phyloP scores from a whole-genome alignment of 2,329 filamentous ascomycete species.

The Stenocarpella maydis region DNA sequence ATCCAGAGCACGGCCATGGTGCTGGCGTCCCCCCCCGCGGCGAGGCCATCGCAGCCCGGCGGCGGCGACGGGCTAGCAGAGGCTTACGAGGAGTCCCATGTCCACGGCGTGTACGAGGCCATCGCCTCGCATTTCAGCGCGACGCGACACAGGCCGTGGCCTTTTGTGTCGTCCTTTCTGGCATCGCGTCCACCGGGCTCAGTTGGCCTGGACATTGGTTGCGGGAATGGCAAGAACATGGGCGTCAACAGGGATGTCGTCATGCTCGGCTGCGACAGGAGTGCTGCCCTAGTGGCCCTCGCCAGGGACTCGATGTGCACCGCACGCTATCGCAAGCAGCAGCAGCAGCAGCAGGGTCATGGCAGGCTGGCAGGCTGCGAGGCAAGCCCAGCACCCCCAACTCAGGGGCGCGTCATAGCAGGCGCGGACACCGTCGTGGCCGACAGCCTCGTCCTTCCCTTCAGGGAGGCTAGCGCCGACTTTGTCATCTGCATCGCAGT shows the following conservation, averaged over 20 bases:
- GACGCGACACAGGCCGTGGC: conserved; percentile 87
- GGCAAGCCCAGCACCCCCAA: conserved; percentile 3
- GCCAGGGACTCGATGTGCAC: conserved; percentile 47
- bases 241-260: conserved; percentile 79
- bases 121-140: conserved; percentile 87
- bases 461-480: conserved; percentile 68
- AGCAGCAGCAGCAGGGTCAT: conserved; percentile 21
- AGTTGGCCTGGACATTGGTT: conserved; percentile 89
- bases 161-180: conserved; percentile 84
- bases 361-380: background rate
- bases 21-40: conserved; percentile 36
- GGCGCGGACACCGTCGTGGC: conserved; percentile 77
- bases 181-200: conserved; percentile 70
- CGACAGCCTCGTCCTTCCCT: conserved; percentile 84
- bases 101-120: conserved; percentile 90
- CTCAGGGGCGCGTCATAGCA: background rate
- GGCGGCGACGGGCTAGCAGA: conserved; percentile 49
- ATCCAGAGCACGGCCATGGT: conserved; percentile 26
- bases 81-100: conserved; percentile 83
- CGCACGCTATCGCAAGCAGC: conserved; percentile 27
- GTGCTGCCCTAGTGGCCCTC: conserved; percentile 61
- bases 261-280: conserved; percentile 87
- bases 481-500: conserved; percentile 96
- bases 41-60: conserved; percentile 35
- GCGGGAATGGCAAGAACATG: conserved; percentile 97